These are phyloP conservation scores for Leccinum subgranulosum DNA, from an alignment of 768 basidiomycete genomes.

Conservation along the genomic window DNA sequence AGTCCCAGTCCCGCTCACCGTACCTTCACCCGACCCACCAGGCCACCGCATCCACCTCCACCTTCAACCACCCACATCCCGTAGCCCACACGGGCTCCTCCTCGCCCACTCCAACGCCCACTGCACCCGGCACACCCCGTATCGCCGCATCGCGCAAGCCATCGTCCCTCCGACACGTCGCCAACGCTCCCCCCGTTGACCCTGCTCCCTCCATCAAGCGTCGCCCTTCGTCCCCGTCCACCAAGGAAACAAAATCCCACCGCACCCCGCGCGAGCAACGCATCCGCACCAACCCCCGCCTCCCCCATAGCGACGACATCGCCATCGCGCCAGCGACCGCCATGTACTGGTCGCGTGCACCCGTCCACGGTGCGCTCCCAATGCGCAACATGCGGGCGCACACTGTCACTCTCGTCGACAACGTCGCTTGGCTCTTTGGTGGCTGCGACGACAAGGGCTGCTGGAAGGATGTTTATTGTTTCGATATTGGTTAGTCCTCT, in stretches of 20 bases:
- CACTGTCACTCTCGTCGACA: slow-evolving; percentile 79
- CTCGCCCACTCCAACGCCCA: slow-evolving; percentile 15
- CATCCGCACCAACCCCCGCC: slow-evolving; percentile 48
- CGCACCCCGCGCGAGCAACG: slow-evolving; percentile 29
- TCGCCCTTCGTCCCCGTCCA: slow-evolving; percentile 27
- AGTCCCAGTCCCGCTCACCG: slow-evolving; percentile 30
- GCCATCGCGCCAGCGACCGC: slow-evolving; percentile 63
- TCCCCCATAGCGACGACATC: slow-evolving; percentile 60
- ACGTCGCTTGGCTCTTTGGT: slow-evolving; percentile 83
- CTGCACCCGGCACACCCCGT: slow-evolving; percentile 26
- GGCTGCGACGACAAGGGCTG: slow-evolving; percentile 82
- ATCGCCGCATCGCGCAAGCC: slow-evolving; percentile 27
- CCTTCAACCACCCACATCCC: slow-evolving; percentile 25
- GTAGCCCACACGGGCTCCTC: not conserved
- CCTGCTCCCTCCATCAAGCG: slow-evolving; percentile 25
- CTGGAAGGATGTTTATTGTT: slow-evolving; percentile 75
- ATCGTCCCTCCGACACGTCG: slow-evolving; percentile 29
- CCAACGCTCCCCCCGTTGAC: slow-evolving; percentile 28
- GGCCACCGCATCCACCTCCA: slow-evolving; percentile 35
- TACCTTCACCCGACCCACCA: slow-evolving; percentile 37
- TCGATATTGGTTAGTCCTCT: slow-evolving; percentile 67
- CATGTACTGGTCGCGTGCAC: slow-evolving; percentile 86
- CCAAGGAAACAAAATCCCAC: slow-evolving; percentile 21
- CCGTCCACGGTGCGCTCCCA: slow-evolving; percentile 70
- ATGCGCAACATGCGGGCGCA: slow-evolving; percentile 75